Evolutionary conservation across 2,329 filamentous ascomycete genomes (phyloP).

Genomic region (Plenodomus tracheiphilus): DNA sequence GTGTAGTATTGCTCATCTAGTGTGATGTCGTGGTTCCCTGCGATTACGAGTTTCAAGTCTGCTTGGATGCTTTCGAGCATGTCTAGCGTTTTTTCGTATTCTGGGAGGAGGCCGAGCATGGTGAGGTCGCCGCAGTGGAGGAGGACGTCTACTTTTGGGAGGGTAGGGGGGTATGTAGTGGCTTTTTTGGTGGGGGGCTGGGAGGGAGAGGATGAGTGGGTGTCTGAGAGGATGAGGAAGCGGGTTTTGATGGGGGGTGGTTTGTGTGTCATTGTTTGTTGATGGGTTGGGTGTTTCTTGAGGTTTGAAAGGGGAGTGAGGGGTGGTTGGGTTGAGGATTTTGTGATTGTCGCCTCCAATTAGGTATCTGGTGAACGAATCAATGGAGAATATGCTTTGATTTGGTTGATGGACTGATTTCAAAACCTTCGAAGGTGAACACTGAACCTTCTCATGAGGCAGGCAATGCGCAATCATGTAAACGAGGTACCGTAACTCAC

Average conservation of each 20-base stretch:
- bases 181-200: conserved; percentile 10
- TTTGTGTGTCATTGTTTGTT: not conserved
- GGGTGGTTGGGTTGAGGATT: conserved; percentile 4
- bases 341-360: not conserved
- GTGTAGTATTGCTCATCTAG: conserved; percentile 57
- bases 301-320: conserved; percentile 1
- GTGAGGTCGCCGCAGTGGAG: conserved; percentile 65
- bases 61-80: conserved; percentile 56
- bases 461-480: too few relatives aligned
- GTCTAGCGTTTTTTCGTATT: conserved; percentile 53
- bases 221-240: conserved; percentile 52
- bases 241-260: conserved; percentile 39
- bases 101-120: conserved; percentile 51
- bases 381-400: too few relatives aligned
- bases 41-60: conserved; percentile 63
- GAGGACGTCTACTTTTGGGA: conserved; percentile 57
- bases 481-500: too few relatives aligned
- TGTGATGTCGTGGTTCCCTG: conserved; percentile 61
- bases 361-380: too few relatives aligned
- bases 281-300: conserved; percentile 17
- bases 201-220: conserved; percentile 33
- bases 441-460: too few relatives aligned
- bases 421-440: too few relatives aligned
- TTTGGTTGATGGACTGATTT: too few relatives aligned
- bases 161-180: conserved; percentile 41